Percentiles rank a stretch among this genome's conserved stretches.
Evolutionary conservation across 2,329 filamentous ascomycete species (phyloP).

Genomic region (Ceratocystis huliohia): DNA sequence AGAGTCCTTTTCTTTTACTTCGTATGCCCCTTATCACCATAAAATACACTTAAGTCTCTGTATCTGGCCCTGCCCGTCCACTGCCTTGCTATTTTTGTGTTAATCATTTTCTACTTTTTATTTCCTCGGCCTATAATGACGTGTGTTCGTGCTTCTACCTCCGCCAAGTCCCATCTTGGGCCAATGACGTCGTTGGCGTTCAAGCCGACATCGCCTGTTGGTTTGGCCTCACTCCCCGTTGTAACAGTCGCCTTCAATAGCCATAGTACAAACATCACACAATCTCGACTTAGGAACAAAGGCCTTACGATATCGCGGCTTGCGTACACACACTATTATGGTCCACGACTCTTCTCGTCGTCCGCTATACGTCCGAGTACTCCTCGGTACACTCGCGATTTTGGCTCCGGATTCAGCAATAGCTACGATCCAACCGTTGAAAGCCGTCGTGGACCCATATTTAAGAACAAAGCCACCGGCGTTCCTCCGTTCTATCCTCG

Average conservation of each 20-base stretch:
- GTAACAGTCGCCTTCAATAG: neutral
- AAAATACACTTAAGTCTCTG: neutral
- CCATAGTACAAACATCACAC: neutral
- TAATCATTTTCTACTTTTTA: neutral
- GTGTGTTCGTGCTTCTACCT: slow-evolving; percentile 11
- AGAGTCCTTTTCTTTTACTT: neutral
- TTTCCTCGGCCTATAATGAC: slow-evolving; percentile 8
- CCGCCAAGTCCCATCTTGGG: neutral
- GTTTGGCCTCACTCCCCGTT: neutral
- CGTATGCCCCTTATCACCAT: neutral
- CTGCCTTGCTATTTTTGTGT: neutral
- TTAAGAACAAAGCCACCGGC: slow-evolving; percentile 40
- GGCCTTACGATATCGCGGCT: slow-evolving; percentile 16
- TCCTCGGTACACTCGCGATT: slow-evolving; percentile 35
- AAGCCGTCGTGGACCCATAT: slow-evolving; percentile 46
- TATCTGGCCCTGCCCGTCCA: neutral
- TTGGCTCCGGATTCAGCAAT: slow-evolving; percentile 46
- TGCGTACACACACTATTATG: slow-evolving; percentile 13
- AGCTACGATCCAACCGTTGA: slow-evolving; percentile 46
- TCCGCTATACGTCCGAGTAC: slow-evolving; percentile 22
- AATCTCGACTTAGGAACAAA: neutral
- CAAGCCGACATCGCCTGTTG: neutral
- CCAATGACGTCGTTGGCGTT: slow-evolving; percentile 14
- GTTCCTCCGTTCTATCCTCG: slow-evolving; percentile 52
- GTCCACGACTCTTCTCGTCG: slow-evolving; percentile 25